Evolutionary conservation across 805 yeast species (phyloP), one percentile per base, ranked within the genome.

Genomic region (Starmerella sp.): DNA sequence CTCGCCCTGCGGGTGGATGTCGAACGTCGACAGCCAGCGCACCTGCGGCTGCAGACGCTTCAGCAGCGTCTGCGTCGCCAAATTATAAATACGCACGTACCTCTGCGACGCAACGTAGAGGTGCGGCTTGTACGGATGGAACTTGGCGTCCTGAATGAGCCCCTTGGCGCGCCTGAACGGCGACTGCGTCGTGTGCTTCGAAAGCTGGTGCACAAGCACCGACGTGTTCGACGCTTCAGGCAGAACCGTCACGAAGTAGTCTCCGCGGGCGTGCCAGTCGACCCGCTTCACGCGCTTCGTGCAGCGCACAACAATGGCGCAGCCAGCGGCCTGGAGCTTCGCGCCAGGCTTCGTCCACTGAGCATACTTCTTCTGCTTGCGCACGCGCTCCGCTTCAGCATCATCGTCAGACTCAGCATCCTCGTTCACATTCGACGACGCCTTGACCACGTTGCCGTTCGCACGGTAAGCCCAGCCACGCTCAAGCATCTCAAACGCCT

Each of bases 201-300:
- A 88, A 50, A 93, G 72, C 74, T 93, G 97, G 71, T 93, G 98
- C 60, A 93, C 88, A 58, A 93, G 75, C 42, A 93, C 96, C 6
- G 97, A 83, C 10, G 90, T 79, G 66, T 88, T 82, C 54, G 86
- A 87, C 51, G 88, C 84, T 52, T 87, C 93, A 52, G 97, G 97
- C n/a, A 95, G 82, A n/a, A 88, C 95, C 4, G 95, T 83, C 60
- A 91, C 95, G 64, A 93, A 86, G 68, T 93, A 93, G 73, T 93
- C 98, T 65, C 98, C 98, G 66, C 86, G 85, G 69, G 96, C 78
- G 70, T 93, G 98, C 98, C 98, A 93, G 61, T 95, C 79, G 28
- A 93, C 62, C 66, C 82, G 83, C 71, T 87, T 89, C 58, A 91
- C 80, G 0, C 86, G 77, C 64, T 76, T 77, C 15, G 73, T 69